Conservation (phyloP, 148 eudicot genomes). For the Rhododendron mucronatum region DNA sequence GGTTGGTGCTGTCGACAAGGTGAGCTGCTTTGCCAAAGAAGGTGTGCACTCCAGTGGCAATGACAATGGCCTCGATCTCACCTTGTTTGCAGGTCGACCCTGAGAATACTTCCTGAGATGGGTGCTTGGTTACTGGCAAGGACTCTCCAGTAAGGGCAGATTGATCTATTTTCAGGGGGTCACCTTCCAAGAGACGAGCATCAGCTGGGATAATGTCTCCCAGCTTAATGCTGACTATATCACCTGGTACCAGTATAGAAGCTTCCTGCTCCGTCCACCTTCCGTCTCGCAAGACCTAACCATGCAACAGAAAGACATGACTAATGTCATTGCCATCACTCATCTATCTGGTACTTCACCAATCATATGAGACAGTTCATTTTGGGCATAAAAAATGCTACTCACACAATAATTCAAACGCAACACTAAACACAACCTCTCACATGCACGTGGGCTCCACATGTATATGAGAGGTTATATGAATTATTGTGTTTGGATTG, state of each 20-base stretch:
- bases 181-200: conserved; percentile 76
- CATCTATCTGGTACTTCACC: background rate
- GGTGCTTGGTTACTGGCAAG: conserved; percentile 62
- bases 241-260: conserved; percentile 69
- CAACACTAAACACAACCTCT: no score
- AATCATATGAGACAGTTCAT: background rate
- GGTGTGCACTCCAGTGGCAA: conserved; percentile 83
- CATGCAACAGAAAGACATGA: background rate
- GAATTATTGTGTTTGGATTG: no score
- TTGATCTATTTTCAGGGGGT: conserved; percentile 74
- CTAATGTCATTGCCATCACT: conserved; percentile 7
- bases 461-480: no score
- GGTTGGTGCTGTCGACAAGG: conserved; percentile 75
- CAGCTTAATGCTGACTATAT: conserved; percentile 63
- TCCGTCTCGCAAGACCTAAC: conserved; percentile 54
- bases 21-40: conserved; percentile 92
- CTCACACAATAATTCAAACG: no score
- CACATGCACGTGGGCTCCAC: no score
- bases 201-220: conserved; percentile 84
- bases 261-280: conserved; percentile 66
- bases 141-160: conserved; percentile 92
- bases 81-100: conserved; percentile 91
- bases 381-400: no score
- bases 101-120: conserved; percentile 65
- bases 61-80: conserved; percentile 75